Percentiles rank a stretch among this genome's conserved stretches.
phyloP scores from a whole-genome alignment of 805 yeast species.

The Saccharomycopsis fermentans region DNA sequence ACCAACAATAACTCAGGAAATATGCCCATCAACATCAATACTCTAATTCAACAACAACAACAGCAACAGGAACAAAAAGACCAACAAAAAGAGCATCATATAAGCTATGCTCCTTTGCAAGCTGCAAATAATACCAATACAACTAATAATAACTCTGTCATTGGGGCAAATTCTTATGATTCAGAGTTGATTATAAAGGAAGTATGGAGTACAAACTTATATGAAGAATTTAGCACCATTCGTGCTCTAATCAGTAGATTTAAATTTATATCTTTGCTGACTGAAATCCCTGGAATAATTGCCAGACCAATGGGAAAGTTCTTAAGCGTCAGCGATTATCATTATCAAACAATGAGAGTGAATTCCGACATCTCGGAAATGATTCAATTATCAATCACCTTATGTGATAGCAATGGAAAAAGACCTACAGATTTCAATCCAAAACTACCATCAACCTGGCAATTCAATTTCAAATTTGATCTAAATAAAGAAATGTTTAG shows the following conservation, averaged over 20 bases:
- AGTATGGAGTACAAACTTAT: slow-evolving; percentile 65
- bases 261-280: slow-evolving; percentile 60
- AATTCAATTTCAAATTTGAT: slow-evolving; percentile 84
- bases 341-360: slow-evolving; percentile 87
- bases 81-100: background rate
- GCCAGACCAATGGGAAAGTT: slow-evolving; percentile 95
- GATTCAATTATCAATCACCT: slow-evolving; percentile 75
- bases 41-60: slow-evolving; percentile 16
- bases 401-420: slow-evolving; percentile 59
- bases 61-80: slow-evolving; percentile 17
- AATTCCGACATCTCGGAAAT: slow-evolving; percentile 81
- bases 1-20: background rate
- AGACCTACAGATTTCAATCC: slow-evolving; percentile 40
- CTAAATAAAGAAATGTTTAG: slow-evolving; percentile 74
- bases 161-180: slow-evolving; percentile 1
- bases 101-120: background rate
- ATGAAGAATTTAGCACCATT: slow-evolving; percentile 53
- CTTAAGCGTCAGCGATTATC: slow-evolving; percentile 82
- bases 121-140: background rate
- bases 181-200: slow-evolving; percentile 37
- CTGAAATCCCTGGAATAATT: slow-evolving; percentile 92
- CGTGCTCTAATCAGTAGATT: slow-evolving; percentile 48
- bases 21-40: slow-evolving; percentile 15
- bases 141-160: background rate
- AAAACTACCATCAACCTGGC: slow-evolving; percentile 76